Base-by-base conservation (phyloP, 2,329 filamentous ascomycete genomes). In the Dactylonectria estremocensis region DNA sequence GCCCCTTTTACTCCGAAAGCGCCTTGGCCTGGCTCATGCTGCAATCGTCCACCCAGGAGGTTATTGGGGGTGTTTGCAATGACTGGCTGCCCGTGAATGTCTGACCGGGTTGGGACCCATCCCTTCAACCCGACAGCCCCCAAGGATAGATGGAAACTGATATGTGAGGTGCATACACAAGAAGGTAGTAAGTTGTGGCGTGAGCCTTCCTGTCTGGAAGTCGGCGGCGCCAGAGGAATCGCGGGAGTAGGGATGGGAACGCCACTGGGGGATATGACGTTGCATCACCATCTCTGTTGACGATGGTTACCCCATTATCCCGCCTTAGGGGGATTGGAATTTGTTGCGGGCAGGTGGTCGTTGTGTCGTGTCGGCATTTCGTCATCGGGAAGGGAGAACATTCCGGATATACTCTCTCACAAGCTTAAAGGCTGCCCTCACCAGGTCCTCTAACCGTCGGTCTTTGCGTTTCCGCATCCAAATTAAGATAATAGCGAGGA, bases 381-480 rank as follows among this genome's bases (percentile, higher is more conserved):
- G 67, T 87, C 84, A 89, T 78, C 88, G 83, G 3, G 88, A 84
- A 8, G 90, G 90, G 22, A 92, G 76, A 28, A 91, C 77, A 53
- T 85, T 89, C 61, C 89, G 82, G 22, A 85, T 81, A 72, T 91
- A 92, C 76, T 91, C 90, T 62, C 89, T 82, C 16, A 83, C 79
- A 49, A 91, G 80, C 67, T 80, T 83, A 10, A 94, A 77, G 14
- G 90, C 83, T 1, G 91, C 89, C 53, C 92, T 84, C 3, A 95
- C 88, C n/a, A 93, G 85, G 69, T 93, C 92, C 77, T 95, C 93
- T 1, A 95, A 79, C 66, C 93, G 85, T 53, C 88, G 84, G 75
- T 95, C 93, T 73, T 91, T 92, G 76, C 89, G 89, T 71, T 86
- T 88, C 61, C 93, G 84, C 88, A 95, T 87, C 88, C 91, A 95